Base-by-base conservation (phyloP, 2,329 filamentous ascomycete species). In the Mycocentrospora acerina region DNA sequence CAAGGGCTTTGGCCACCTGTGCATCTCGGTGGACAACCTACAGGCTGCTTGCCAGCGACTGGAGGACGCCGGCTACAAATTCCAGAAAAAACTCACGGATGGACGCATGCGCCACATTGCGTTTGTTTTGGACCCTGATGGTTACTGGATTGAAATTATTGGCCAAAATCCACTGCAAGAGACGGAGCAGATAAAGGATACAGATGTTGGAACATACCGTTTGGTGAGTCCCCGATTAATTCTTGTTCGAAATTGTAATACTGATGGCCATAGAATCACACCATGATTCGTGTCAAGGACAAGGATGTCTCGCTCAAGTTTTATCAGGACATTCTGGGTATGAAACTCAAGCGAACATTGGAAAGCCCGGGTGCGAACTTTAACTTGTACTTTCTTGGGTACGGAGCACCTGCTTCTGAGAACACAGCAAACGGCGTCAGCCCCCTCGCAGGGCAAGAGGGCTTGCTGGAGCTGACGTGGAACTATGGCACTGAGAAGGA, bases 11-110 rank as follows among this genome's bases (percentile, higher is more conserved):
- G 90, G 90, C 3, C 91, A 97, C 67, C 81, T 90, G 15, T 91
- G 88, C 59, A 83, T 97, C 64, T 71, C 70, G 7, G 75, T 78
- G 11, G 75, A 78, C 57, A 76, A 78, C 44, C 85, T 96, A 48
- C 87, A 95, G 71, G 88, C 86, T 3, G 90, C 91, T 2, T 97
- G 93, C 74, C 75, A 90, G 73, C 80, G 90, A 40, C 79, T 98
- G 44, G 89, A 95, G 67, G 86, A 91, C 62, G 90, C 86, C 6
- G 90, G 90, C 0, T 95, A 95, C 72, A 80, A 79, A 48, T 98
- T 97, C 71, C 89, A 97, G 77, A 97, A 97, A 81, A 94, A 88
- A 71, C 75, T 97, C 40, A 82, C 82, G 0, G 91, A 97, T 52
- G 93, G 93, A 2, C 79, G 85, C 40, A 69, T 69, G 66, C 60